A percentile compares a stretch with the other conserved stretches of the same genome.
Conservation (phyloP, 2,329 filamentous ascomycete species). For the Fusarium coicis region DNA sequence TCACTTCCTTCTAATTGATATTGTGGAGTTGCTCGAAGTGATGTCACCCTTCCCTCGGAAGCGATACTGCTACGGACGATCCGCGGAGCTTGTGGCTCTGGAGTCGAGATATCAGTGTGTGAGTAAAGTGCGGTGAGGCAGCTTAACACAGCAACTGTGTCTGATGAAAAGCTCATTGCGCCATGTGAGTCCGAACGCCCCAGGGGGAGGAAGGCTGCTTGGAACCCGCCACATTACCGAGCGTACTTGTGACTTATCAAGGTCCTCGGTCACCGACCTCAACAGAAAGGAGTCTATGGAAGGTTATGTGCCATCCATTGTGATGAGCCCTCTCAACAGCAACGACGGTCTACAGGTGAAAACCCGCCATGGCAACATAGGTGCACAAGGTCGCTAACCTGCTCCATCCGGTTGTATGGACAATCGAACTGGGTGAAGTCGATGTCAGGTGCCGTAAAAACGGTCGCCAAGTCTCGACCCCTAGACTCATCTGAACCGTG, state of each 20-base stretch:
- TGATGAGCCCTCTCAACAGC: neutral
- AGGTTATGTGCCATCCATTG: neutral
- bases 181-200: neutral
- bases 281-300: constrained; percentile 1
- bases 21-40: neutral
- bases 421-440: neutral
- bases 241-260: constrained; percentile 10
- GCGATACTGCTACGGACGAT: neutral
- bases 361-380: neutral
- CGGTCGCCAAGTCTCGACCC: neutral
- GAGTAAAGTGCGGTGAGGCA: neutral
- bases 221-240: neutral
- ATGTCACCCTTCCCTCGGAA: neutral
- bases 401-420: neutral
- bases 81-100: neutral
- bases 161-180: neutral
- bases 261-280: neutral
- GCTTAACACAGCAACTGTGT: neutral
- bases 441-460: neutral
- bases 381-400: neutral
- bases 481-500: neutral
- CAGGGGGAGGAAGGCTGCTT: neutral
- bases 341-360: neutral
- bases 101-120: neutral
- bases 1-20: neutral